phyloP scores from a whole-genome alignment of 2,329 filamentous ascomycete genomes.

The Cryoendolithus antarcticus region DNA sequence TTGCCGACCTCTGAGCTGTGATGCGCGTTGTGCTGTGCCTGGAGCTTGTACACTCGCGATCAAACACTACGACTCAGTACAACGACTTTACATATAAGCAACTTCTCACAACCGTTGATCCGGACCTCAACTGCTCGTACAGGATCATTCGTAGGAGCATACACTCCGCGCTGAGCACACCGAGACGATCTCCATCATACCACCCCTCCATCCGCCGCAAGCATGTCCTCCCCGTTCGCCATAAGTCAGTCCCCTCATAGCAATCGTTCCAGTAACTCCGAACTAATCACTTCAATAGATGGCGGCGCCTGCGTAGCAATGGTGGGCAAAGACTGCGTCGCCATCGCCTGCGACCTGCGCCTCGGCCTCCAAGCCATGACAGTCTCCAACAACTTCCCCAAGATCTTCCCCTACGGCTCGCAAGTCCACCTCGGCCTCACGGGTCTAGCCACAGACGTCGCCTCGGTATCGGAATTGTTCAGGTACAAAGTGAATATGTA shows the following conservation, averaged over 20 bases:
- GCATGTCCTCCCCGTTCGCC: constrained; percentile 78
- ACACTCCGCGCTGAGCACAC: no score
- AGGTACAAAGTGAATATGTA: constrained; percentile 99
- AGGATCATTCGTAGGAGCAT: no score
- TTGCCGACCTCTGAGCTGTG: no score
- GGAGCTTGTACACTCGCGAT: no score
- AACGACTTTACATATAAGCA: no score
- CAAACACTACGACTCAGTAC: no score
- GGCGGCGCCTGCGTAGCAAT: constrained; percentile 96
- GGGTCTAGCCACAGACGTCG: constrained; percentile 89
- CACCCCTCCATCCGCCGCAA: not conserved
- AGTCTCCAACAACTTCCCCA: constrained; percentile 99
- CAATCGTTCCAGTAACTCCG: no score
- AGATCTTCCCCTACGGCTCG: constrained; percentile 89
- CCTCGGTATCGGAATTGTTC: constrained; percentile 90
- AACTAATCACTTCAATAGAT: constrained; percentile 32
- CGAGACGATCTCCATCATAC: no score
- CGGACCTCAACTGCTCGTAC: no score
- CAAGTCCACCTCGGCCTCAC: constrained; percentile 93
- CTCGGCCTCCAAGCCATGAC: constrained; percentile 93
- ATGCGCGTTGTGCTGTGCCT: no score
- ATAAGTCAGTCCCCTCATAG: constrained; percentile 56
- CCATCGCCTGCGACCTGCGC: constrained; percentile 96
- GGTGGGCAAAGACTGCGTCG: constrained; percentile 99
- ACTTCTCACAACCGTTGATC: no score